These are phyloP conservation scores for Begonia masoniana DNA, from an alignment of 306 rosid species.

Conservation along the genomic window DNA sequence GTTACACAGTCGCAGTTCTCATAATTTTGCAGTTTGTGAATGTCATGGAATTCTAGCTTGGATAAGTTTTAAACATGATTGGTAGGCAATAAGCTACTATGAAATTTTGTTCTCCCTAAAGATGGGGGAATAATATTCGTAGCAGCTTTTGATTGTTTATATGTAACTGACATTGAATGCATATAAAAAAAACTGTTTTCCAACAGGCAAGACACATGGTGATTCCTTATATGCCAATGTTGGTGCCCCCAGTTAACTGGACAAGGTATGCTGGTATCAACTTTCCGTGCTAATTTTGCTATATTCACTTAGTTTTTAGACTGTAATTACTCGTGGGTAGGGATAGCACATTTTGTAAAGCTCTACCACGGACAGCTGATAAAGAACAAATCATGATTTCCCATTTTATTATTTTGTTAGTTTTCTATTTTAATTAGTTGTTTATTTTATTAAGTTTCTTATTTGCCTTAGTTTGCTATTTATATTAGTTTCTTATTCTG, in stretches of 20 bases:
- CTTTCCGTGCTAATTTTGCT: not conserved
- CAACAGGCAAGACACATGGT: constrained; percentile 79
- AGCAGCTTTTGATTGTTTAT: not conserved
- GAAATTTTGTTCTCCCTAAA: too few species aligned
- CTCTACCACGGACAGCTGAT: too few species aligned
- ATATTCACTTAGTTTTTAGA: too few species aligned
- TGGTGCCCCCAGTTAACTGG: constrained; percentile 88
- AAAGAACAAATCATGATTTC: too few species aligned
- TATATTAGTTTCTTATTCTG: too few species aligned
- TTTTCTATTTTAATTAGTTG: too few species aligned
- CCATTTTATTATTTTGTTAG: too few species aligned
- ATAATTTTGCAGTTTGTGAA: constrained; percentile 4
- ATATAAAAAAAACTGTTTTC: constrained; percentile 10
- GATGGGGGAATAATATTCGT: not conserved
- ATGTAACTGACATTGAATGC: too few species aligned
- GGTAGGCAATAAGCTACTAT: not conserved
- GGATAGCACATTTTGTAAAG: too few species aligned
- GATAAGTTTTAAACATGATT: not conserved
- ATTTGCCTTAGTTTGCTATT: too few species aligned
- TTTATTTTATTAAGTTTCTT: too few species aligned
- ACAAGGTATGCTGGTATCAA: constrained; percentile 48
- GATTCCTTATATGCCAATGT: constrained; percentile 96
- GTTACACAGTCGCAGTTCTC: not conserved
- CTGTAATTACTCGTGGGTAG: too few species aligned
- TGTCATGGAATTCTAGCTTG: not conserved